These are phyloP conservation scores for Phytophthora idaei DNA, from an alignment of 352 stramenopile species.

Conservation along the genomic window DNA sequence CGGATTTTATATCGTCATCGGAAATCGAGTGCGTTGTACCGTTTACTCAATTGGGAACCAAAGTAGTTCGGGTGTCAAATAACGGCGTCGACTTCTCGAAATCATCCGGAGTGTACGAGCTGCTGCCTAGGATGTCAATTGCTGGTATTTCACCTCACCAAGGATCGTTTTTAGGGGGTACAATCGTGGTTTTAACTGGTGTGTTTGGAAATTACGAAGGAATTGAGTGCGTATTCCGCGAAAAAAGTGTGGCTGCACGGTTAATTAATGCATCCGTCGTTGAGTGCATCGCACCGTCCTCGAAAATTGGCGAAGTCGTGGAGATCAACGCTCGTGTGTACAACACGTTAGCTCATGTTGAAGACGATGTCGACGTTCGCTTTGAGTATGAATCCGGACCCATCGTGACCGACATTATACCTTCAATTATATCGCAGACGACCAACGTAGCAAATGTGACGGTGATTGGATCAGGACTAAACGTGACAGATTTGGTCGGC, in stretches of 20 bases:
- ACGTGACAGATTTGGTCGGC: conserved; percentile 19
- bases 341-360: conserved; percentile 33
- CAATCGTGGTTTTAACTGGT: conserved; percentile 40
- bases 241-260: conserved; percentile 25
- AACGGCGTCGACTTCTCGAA: conserved; percentile 61
- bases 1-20: conserved; percentile 49
- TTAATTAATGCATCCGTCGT: conserved; percentile 36
- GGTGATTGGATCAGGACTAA: conserved; percentile 36
- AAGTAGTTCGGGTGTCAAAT: conserved; percentile 54
- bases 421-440: conserved; percentile 44
- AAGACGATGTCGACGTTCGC: conserved; percentile 3
- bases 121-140: conserved; percentile 47
- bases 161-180: conserved; percentile 46
- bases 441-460: conserved; percentile 23
- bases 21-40: conserved; percentile 63
- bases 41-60: conserved; percentile 46
- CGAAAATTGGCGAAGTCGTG: conserved; percentile 16
- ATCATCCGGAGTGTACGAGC: conserved; percentile 28
- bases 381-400: conserved; percentile 40
- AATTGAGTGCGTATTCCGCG: conserved; percentile 53
- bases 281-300: conserved; percentile 38
- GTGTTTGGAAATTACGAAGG: conserved; percentile 41
- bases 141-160: conserved; percentile 32
- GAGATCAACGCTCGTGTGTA: conserved; percentile 31
- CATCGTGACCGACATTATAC: conserved; percentile 31